Base-by-base conservation (phyloP, 1,284 basidiomycete species). In the Sparassis latifolia region DNA sequence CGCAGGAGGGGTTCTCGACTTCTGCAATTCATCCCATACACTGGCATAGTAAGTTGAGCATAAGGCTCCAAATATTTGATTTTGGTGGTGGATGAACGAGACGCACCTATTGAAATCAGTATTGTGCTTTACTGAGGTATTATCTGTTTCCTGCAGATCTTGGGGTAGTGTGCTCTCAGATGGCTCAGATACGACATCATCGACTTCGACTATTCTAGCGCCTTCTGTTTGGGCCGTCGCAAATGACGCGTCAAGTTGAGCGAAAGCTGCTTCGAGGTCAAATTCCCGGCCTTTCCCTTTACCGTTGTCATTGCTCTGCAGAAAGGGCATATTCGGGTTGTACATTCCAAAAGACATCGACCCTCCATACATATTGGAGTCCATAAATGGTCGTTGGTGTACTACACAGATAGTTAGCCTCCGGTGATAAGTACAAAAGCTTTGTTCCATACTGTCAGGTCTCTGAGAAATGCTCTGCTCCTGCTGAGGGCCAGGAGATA, bases 191-290 rank as follows among this genome's bases (percentile, higher is more conserved):
- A 56, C 50, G 42, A 57, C 65, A 41, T 78, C 70, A 35, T 76
- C 69, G 3, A 84, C 67, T 63, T 85, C 83, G 31, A 76, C 80
- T 10, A 85, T 78, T 37, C 71, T 64, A 5, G 79, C 74, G 31
- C 69, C 71, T 30, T 76, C 70, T 30, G 66, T 60, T 55, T 79
- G 71, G 29, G 60, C 52, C 9, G 72, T 64, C 37, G 65, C 60
- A 20, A 83, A 62, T 6, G 78, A 78, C 10, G 75, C 76, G 37
- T 72, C 69, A 3, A 76, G 72, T 59, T 85, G 75, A 12, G 79
- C 81, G 66, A 91, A 87, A 1, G 86, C 89, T 31, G 80, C 80
- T 58, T 88, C 87, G 60, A 88, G 92, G 66, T 89, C 89, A 4
- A 77, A 83, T 57, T 86, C 86, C 57, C 75, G 80, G 53, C 74